A percentile compares a stretch with the other conserved stretches of the same genome.
These are phyloP conservation scores for Acaromyces ingoldii DNA, from an alignment of 1,284 basidiomycete species.

Conservation along the genomic window DNA sequence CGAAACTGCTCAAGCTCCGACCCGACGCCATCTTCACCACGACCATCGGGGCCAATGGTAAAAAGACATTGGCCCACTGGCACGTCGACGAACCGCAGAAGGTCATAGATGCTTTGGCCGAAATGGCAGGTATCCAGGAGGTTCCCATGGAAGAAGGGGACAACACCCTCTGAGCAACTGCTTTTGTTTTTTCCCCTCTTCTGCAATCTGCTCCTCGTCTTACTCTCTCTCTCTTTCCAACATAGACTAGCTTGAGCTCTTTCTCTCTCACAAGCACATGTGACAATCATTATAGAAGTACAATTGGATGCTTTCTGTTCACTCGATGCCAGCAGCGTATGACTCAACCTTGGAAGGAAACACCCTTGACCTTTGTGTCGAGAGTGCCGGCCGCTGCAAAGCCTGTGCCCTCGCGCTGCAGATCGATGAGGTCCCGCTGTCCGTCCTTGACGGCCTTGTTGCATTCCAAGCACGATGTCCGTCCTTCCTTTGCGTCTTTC, in stretches of 20 bases:
- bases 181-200: too few relatives aligned
- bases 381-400: slow-evolving; percentile 12
- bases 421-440: slow-evolving; percentile 11
- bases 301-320: background rate
- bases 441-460: slow-evolving; percentile 61
- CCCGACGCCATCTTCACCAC: slow-evolving; percentile 37
- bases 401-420: slow-evolving; percentile 20
- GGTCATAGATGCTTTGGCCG: slow-evolving; percentile 38
- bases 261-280: too few relatives aligned
- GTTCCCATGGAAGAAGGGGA: too few relatives aligned
- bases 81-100: slow-evolving; percentile 38
- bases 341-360: slow-evolving; percentile 20
- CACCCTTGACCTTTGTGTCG: slow-evolving; percentile 13
- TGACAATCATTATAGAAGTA: background rate
- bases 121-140: slow-evolving; percentile 34
- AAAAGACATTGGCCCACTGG: slow-evolving; percentile 48
- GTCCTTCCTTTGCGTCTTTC: background rate
- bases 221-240: too few relatives aligned
- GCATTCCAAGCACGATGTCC: slow-evolving; percentile 68
- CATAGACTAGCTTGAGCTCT: too few relatives aligned
- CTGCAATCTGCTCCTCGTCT: too few relatives aligned
- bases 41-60: slow-evolving; percentile 40
- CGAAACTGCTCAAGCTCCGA: slow-evolving; percentile 25
- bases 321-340: too few relatives aligned
- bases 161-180: too few relatives aligned